A percentile compares a stretch with the other conserved stretches of the same genome.
phyloP scores from a whole-genome alignment of 1,284 basidiomycete genomes.

The Megacollybia platyphylla region DNA sequence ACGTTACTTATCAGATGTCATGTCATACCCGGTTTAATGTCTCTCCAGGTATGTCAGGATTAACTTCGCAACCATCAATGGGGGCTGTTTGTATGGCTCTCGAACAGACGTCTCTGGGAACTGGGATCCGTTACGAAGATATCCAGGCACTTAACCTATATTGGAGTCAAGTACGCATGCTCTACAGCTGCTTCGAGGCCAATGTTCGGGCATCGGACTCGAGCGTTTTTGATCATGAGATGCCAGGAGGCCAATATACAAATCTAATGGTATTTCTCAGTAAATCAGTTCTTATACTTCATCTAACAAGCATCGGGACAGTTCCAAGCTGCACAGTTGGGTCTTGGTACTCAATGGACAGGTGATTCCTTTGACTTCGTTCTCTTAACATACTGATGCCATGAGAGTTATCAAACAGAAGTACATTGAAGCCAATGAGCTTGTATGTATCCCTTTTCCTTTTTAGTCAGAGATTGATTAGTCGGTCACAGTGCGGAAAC shows the following conservation, averaged over 20 bases:
- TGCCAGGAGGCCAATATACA: conserved; percentile 98
- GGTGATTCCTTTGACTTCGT: conserved; percentile 24
- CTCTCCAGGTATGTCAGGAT: conserved; percentile 84
- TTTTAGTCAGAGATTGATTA: conserved; percentile 4
- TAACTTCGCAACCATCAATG: conserved; percentile 99
- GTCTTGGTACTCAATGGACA: conserved; percentile 94
- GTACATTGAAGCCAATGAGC: conserved; percentile 93
- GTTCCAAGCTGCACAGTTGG: conserved; percentile 98
- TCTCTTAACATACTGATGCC: conserved; percentile 8
- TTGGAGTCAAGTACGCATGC: conserved; percentile 94
- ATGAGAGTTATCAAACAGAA: conserved; percentile 88
- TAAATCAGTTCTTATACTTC: conserved; percentile 6
- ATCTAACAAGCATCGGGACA: conserved; percentile 18
- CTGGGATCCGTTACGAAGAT: conserved; percentile 95
- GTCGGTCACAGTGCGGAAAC: conserved; percentile 71
- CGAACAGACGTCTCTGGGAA: conserved; percentile 91
- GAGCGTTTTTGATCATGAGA: conserved; percentile 98
- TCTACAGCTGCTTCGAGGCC: conserved; percentile 97
- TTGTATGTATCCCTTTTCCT: conserved; percentile 36
- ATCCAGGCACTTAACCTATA: conserved; percentile 97
- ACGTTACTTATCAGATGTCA: conserved; percentile 19
- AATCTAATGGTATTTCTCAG: conserved; percentile 68
- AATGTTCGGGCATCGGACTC: conserved; percentile 96
- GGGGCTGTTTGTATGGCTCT: conserved; percentile 90
- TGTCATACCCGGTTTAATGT: conserved; percentile 1